Evolutionary conservation across 495 filamentous ascomycete genomes (phyloP).

Genomic region (Penicillium maclennaniae): DNA sequence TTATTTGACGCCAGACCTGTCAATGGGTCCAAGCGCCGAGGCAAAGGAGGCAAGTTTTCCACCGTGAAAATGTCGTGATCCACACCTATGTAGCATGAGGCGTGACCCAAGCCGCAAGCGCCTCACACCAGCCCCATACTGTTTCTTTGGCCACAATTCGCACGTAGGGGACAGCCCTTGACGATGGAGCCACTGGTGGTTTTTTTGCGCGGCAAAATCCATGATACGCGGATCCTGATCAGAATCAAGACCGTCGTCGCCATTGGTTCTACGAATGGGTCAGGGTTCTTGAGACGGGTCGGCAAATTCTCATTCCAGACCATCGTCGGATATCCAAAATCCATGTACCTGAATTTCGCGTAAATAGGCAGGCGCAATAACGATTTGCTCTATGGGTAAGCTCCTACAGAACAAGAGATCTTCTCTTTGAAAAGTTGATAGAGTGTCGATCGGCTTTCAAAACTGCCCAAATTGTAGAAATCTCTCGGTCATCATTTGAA

Average conservation of each 20-base stretch:
- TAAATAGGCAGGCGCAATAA: neutral
- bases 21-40: conserved; percentile 16
- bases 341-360: neutral
- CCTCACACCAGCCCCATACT: neutral
- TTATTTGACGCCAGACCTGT: conserved; percentile 1
- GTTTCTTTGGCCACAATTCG: no score
- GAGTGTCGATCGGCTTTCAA: neutral
- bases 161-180: no score
- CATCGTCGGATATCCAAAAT: neutral
- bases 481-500: neutral
- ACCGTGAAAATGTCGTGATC: neutral
- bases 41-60: conserved; percentile 14
- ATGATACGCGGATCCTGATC: neutral
- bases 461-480: neutral
- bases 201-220: neutral
- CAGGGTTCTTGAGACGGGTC: no score
- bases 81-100: neutral
- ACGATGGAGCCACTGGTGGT: neutral
- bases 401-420: neutral
- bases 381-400: no score
- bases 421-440: no score
- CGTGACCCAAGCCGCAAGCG: neutral
- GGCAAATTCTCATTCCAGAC: neutral
- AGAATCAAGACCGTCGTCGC: neutral
- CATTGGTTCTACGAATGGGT: neutral